Conservation (phyloP, 768 basidiomycete species). For the Termitomyces sp. region DNA sequence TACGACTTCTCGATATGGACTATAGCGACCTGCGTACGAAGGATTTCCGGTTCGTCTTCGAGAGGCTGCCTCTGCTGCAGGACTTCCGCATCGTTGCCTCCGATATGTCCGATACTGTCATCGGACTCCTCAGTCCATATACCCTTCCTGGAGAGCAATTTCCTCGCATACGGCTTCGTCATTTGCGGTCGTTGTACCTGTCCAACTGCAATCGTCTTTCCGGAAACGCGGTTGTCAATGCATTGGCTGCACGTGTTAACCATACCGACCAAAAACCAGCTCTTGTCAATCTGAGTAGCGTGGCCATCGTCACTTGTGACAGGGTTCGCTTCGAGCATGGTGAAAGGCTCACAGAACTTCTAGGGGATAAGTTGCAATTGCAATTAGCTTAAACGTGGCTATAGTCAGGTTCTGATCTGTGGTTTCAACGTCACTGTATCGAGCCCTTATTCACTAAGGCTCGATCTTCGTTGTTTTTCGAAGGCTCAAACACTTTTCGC, state of each 20-base stretch:
- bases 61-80: constrained; percentile 46
- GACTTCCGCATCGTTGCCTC: constrained; percentile 75
- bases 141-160: constrained; percentile 8
- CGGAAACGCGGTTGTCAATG: constrained; percentile 54
- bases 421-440: not conserved
- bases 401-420: not conserved
- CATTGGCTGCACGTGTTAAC: constrained; percentile 43
- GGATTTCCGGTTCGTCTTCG: constrained; percentile 70
- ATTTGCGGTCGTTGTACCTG: constrained; percentile 48
- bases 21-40: constrained; percentile 83
- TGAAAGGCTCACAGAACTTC: constrained; percentile 21
- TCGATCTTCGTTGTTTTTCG: no score
- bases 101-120: constrained; percentile 76
- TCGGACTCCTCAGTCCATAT: constrained; percentile 52
- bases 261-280: constrained; percentile 30
- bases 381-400: not conserved
- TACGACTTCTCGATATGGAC: constrained; percentile 71
- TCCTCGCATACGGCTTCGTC: constrained; percentile 49
- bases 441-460: no score
- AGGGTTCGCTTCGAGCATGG: constrained; percentile 27
- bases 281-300: constrained; percentile 25
- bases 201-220: constrained; percentile 61
- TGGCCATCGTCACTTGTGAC: constrained; percentile 38
- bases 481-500: no score
- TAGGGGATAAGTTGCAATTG: constrained; percentile 25